These are phyloP conservation scores for Luffa aegyptiaca DNA, from an alignment of 306 rosid genomes.

Conservation along the genomic window DNA sequence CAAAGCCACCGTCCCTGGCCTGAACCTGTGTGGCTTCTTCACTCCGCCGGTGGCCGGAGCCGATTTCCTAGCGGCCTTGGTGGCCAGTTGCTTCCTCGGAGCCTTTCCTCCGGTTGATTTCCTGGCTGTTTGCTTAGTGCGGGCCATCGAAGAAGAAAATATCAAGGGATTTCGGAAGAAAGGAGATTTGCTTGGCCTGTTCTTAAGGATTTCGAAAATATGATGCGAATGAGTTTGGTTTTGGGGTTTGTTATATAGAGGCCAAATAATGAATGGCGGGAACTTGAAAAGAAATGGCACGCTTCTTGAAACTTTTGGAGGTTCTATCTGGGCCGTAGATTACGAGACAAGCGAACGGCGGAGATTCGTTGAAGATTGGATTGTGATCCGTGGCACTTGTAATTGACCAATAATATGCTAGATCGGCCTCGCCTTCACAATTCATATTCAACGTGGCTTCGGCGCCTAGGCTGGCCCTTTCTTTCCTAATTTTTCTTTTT, in stretches of 20 bases:
- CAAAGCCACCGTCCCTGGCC: slow-evolving; percentile 1
- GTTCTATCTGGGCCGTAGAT: neutral
- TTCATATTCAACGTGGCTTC: no score
- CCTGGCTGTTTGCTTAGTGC: neutral
- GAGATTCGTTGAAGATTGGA: neutral
- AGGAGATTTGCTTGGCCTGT: neutral
- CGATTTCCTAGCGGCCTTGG: slow-evolving; percentile 3
- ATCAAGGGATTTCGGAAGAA: neutral
- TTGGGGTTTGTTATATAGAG: neutral
- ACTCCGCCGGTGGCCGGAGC: slow-evolving; percentile 1
- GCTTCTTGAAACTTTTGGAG: neutral
- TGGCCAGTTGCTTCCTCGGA: slow-evolving; percentile 6
- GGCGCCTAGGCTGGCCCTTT: neutral
- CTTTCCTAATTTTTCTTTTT: neutral
- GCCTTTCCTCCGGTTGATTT: slow-evolving; percentile 7
- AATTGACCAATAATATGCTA: neutral
- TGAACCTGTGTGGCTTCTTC: slow-evolving; percentile 6
- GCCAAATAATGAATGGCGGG: neutral
- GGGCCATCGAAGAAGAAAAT: neutral
- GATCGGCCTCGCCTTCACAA: neutral
- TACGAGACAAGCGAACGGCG: neutral
- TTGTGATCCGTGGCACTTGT: neutral
- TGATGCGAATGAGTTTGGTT: neutral
- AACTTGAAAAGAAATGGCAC: neutral
- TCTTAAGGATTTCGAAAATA: no score